A percentile compares a stretch with the other conserved stretches of the same genome.
phyloP scores from a whole-genome alignment of 768 basidiomycete genomes.

The Mycena vitilis region DNA sequence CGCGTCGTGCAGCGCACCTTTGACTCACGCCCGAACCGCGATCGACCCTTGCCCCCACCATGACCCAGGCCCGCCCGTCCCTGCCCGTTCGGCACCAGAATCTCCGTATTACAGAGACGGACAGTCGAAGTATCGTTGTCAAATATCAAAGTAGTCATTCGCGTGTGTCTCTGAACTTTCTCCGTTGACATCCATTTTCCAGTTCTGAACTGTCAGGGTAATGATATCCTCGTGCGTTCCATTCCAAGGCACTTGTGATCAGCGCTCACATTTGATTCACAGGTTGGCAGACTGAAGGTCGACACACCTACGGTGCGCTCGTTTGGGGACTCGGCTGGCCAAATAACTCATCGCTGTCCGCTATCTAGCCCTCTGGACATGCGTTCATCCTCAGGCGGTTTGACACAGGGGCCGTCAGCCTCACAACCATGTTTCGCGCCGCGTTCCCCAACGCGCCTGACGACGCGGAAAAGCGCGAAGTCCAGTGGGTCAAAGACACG shows the following conservation, averaged over 20 bases:
- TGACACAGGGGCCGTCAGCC: conserved; percentile 91
- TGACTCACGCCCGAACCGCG: not conserved
- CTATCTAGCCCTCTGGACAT: conserved; percentile 73
- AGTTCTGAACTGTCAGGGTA: conserved; percentile 84
- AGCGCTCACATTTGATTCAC: conserved; percentile 22
- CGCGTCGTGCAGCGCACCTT: no score
- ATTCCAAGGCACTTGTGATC: conserved; percentile 13
- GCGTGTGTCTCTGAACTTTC: not conserved
- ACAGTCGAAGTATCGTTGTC: conserved; percentile 43
- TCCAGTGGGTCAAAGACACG: conserved; percentile 84
- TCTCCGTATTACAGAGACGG: conserved; percentile 54
- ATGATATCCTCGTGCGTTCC: conserved; percentile 80
- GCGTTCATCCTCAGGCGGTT: conserved; percentile 95
- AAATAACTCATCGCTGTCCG: conserved; percentile 13
- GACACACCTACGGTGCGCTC: conserved; percentile 76
- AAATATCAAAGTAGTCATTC: conserved; percentile 3
- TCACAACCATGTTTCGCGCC: conserved; percentile 97
- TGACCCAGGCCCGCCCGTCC: conserved; percentile 50
- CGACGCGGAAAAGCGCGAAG: conserved; percentile 80
- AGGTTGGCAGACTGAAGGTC: conserved; percentile 93
- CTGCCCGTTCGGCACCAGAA: conserved; percentile 65
- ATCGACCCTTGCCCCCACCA: conserved; percentile 21
- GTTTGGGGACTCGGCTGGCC: conserved; percentile 22
- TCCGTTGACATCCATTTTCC: not conserved
- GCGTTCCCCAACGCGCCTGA: conserved; percentile 89